phyloP scores from a whole-genome alignment of 2,329 filamentous ascomycete species.

The Talaromyces rugulosus region DNA sequence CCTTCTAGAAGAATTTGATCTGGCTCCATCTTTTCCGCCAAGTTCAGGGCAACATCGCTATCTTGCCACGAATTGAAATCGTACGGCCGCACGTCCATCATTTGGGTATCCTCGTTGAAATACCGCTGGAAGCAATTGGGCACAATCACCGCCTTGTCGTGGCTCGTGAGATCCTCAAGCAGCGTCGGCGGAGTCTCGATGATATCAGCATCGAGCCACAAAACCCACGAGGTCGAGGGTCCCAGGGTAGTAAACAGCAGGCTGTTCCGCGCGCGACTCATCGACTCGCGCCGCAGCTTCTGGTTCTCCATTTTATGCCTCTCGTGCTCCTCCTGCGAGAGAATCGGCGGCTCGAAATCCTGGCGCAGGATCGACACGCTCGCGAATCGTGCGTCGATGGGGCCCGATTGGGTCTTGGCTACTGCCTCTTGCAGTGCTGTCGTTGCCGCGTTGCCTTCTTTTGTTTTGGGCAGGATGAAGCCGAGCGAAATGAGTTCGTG shows the following conservation, averaged over 20 bases:
- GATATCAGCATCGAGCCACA: conserved; percentile 93
- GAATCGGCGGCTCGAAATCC: conserved; percentile 80
- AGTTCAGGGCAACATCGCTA: conserved; percentile 69
- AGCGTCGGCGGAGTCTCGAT: conserved; percentile 78
- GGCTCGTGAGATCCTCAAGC: conserved; percentile 84
- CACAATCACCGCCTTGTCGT: conserved; percentile 87
- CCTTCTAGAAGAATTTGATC: conserved; percentile 94
- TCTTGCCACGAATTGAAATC: conserved; percentile 99
- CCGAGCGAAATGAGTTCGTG: conserved; percentile 92
- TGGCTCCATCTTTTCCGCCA: conserved; percentile 75
- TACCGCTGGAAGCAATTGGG: conserved; percentile 95
- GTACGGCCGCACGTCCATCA: conserved; percentile 75
- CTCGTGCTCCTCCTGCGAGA: conserved; percentile 79
- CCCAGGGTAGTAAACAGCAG: conserved; percentile 93
- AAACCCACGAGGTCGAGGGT: conserved; percentile 86
- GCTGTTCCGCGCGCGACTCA: conserved; percentile 91
- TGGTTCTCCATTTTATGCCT: conserved; percentile 90
- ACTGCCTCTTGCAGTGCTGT: conserved; percentile 79
- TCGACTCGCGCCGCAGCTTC: conserved; percentile 77
- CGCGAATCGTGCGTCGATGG: conserved; percentile 78
- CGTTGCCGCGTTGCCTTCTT: conserved; percentile 85
- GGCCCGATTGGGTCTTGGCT: conserved; percentile 76
- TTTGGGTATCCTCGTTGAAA: conserved; percentile 66
- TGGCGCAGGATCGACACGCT: conserved; percentile 92
- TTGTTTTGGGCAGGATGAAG: conserved; percentile 92